Conservation (phyloP, 805 yeast genomes). For the Cyberlindnera misumaiensis region DNA sequence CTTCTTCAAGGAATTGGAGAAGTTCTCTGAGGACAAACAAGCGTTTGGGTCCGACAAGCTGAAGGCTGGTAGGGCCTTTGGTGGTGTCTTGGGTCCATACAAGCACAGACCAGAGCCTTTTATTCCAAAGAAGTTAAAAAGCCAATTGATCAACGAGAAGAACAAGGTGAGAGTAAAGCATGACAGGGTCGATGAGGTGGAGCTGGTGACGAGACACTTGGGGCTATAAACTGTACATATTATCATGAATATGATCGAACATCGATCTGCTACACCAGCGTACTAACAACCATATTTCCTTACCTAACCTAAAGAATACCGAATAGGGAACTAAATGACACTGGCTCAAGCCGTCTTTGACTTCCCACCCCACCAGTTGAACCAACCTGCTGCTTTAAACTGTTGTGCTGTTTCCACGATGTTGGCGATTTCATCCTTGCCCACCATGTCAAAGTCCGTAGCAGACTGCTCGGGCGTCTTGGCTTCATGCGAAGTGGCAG, state of each 20-base stretch:
- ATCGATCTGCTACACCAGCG: too few species aligned
- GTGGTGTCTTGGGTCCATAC: slow-evolving; percentile 55
- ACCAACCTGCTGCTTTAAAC: slow-evolving; percentile 7
- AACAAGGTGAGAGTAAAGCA: slow-evolving; percentile 16
- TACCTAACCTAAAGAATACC: background rate
- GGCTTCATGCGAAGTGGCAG: too few species aligned
- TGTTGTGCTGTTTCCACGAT: slow-evolving; percentile 4
- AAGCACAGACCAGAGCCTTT: slow-evolving; percentile 60
- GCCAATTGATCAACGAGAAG: slow-evolving; percentile 41
- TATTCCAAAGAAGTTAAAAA: slow-evolving; percentile 43
- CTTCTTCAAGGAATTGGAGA: slow-evolving; percentile 40
- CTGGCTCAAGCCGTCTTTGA: slow-evolving; percentile 8
- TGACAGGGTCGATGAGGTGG: slow-evolving; percentile 15
- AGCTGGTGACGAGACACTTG: slow-evolving; percentile 18
- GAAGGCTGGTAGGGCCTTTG: slow-evolving; percentile 68
- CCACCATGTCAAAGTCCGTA: slow-evolving; percentile 41
- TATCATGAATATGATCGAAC: background rate
- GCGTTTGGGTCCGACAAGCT: slow-evolving; percentile 57
- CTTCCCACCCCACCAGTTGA: slow-evolving; percentile 9
- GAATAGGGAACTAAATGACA: background rate
- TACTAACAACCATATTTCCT: too few species aligned
- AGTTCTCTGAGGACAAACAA: slow-evolving; percentile 45
- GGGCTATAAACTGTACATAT: slow-evolving; percentile 9
- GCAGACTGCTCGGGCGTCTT: background rate
- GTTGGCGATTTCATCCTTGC: slow-evolving; percentile 22